Percentiles rank a stretch among this genome's conserved stretches.
Conservation (phyloP, 306 rosid species). For the Vicia faba region DNA sequence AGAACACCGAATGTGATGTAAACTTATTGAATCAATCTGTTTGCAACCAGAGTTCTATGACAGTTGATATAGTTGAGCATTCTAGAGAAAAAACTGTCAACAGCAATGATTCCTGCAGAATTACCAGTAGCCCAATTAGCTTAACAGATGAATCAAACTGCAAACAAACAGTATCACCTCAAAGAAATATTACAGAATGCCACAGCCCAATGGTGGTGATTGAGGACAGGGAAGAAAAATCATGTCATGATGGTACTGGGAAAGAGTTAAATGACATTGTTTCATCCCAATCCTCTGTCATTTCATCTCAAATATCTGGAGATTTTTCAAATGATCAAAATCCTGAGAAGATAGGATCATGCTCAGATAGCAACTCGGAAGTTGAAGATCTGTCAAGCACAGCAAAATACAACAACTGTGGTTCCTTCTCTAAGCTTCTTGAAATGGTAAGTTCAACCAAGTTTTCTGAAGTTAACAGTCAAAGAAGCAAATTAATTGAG, state of each 20-base stretch:
- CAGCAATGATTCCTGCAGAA: conserved; percentile 37
- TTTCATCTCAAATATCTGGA: conserved; percentile 60
- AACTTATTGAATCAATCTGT: conserved; percentile 42
- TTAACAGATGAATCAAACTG: conserved; percentile 58
- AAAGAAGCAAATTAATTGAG: conserved; percentile 39
- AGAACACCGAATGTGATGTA: conserved; percentile 46
- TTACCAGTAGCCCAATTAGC: conserved; percentile 37
- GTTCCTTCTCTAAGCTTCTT: conserved; percentile 51
- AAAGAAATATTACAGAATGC: conserved; percentile 30
- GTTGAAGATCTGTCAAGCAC: conserved; percentile 58
- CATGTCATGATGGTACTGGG: conserved; percentile 41
- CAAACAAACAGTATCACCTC: conserved; percentile 45
- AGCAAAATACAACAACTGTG: conserved; percentile 41
- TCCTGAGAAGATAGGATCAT: conserved; percentile 63
- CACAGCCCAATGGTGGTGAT: conserved; percentile 33
- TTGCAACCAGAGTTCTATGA: conserved; percentile 38
- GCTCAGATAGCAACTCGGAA: conserved; percentile 74
- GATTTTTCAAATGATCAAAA: conserved; percentile 61
- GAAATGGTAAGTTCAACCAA: conserved; percentile 53
- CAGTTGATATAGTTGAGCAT: conserved; percentile 36
- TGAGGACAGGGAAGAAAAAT: conserved; percentile 43
- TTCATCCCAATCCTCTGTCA: conserved; percentile 52
- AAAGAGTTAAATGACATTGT: conserved; percentile 46
- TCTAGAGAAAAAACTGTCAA: conserved; percentile 42
- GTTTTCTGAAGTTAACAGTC: conserved; percentile 45